Evolutionary conservation across 768 basidiomycete species (phyloP), one percentile per base, ranked within the genome.

Genomic region (Russula sp.): DNA sequence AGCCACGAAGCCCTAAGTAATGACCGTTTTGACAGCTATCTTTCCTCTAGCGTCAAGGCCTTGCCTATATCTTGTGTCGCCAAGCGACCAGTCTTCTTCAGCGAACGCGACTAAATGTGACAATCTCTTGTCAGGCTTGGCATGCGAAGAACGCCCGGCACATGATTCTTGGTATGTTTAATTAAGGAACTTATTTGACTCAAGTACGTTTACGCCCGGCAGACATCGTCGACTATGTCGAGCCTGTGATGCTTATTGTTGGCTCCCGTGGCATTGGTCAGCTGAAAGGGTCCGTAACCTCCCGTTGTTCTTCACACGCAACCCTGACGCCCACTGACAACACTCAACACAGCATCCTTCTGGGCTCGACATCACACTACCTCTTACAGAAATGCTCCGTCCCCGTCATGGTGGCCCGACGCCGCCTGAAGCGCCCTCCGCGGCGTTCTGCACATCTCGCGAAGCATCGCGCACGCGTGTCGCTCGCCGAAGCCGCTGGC

Each of bases 321-420:
- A 2, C 32, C 39, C n/a, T 47, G 39, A 50, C 60, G 25, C 54
- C 65, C 47, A 56, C 41, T 45, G 45, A 29, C 10, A 10, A 10
- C 16, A 5, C 41, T 48, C 22, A 43, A 53, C 20, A 18, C 68
- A 94, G 93, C 32, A 95, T 96, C 66, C 79, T 98, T 3, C 84
- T 98, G 41, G 95, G 94, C 14, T 95, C 93, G 4, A 98, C 93
- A 1, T 96, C 93, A 1, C 92, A 98, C 73, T 98, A 98, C 71
- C 83, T 93, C 50, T 90, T 92, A 48, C 88, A 93, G 80, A 94
- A 93, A 74, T 95, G 92, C 64, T 92, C 92, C 16, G 94, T 96
- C 0, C 94, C 95, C 0, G 93, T 97, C 58, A 96, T 98, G 94
- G 93, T 96, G 56, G 92, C 94, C 5, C 90, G 94, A 56, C 85